Base-by-base conservation (phyloP, 192 early-diverging fungal species). In the Backusella liffmaniae region DNA sequence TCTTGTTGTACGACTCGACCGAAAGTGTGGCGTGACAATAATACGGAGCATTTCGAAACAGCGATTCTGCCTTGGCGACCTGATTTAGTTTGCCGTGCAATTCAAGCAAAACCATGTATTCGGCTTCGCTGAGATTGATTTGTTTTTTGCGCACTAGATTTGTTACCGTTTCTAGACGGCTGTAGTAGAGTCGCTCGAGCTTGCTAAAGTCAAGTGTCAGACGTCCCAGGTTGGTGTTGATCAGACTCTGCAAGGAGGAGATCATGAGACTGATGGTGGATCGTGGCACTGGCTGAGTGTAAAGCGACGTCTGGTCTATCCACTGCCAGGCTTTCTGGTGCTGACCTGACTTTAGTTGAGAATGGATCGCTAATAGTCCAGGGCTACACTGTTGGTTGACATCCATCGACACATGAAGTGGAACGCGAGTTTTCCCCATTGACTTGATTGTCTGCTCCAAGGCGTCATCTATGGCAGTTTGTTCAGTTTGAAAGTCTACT, bases 311-410 rank as follows among this genome's bases (percentile, higher is more conserved):
- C 18, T 65, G 18, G 41, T 74, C 62, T 1, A 76, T 56, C 69
- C 35, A 10, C 41, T 56, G 35, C 75, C 75, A 76, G 1, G 75
- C 75, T 39, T 68, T n/a, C 34, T 49, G 15, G 32, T 30, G 4
- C 18, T 76, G 16, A 9, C 41, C 26, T 26, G 34, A 21, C 51
- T 76, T 42, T 12, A 70, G 21, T 0, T 67, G 75, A 13, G 23
- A 37, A 30, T 76, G 75, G 30, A 76, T 56, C 1, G 66, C n/a
- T 4, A 76, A 30, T 21, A 70, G 29, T 12, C 32, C 44, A 39
- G 75, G 75, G 23, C 44, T 49, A 41, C 18, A 32, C 1, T 76
- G 67, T 76, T 53, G 51, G 30, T 68, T 66, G 42, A 76, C 21
- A 29, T 35, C 37, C 4, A 29, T 41, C 29, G 18, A 37, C 67